These are phyloP conservation scores for Trapa incisa DNA, from an alignment of 345 rosid species.

Conservation along the genomic window DNA sequence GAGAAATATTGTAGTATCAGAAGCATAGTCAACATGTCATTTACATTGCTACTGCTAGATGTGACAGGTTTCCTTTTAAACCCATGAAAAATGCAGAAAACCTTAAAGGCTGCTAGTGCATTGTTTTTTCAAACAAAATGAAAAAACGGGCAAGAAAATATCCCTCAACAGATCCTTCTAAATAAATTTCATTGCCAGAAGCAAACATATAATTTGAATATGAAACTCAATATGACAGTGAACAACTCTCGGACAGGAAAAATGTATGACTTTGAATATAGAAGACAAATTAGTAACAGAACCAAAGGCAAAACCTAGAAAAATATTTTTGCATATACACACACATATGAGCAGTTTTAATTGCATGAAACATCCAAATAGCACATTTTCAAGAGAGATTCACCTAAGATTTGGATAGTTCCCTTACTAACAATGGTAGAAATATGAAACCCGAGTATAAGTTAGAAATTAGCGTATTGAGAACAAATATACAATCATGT, in stretches of 20 bases:
- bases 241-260: background rate
- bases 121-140: background rate
- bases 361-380: background rate
- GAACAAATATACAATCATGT: background rate
- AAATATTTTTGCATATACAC: background rate
- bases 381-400: background rate
- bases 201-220: background rate
- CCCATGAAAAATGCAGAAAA: background rate
- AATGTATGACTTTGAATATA: background rate
- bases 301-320: background rate
- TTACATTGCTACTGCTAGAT: background rate
- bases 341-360: background rate
- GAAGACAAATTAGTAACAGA: background rate
- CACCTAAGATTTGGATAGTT: background rate
- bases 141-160: background rate
- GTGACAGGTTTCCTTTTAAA: background rate
- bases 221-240: background rate
- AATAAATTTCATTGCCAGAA: background rate
- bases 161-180: background rate
- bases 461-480: background rate
- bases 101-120: background rate
- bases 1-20: conserved; percentile 11
- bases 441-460: background rate
- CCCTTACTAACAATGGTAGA: background rate
- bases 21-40: background rate